A percentile compares a stretch with the other conserved stretches of the same genome.
Evolutionary conservation across 202 grass and related monocot genomes (phyloP).

Genomic region (Elaeis oleifera): DNA sequence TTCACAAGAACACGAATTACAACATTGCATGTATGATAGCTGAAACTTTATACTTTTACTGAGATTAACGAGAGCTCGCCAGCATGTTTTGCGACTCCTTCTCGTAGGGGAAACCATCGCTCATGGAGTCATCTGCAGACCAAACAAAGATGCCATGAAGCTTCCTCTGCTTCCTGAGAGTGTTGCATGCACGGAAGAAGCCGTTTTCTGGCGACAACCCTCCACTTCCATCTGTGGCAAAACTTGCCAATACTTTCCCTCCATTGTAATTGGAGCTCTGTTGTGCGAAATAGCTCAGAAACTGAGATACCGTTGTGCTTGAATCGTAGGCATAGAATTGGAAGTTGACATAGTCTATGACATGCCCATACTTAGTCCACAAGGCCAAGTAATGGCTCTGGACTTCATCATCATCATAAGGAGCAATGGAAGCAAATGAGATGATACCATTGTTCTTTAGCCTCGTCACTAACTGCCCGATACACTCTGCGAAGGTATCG

Average conservation of each 20-base stretch:
- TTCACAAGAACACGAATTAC: too few relatives aligned
- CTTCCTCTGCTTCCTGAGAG: neutral
- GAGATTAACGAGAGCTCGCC: too few relatives aligned
- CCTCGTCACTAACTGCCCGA: slow-evolving; percentile 1
- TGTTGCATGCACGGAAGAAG: neutral
- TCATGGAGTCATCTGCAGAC: neutral
- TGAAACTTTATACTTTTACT: too few relatives aligned
- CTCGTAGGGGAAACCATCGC: neutral
- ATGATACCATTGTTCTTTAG: slow-evolving; percentile 1
- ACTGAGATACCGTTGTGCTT: slow-evolving; percentile 1
- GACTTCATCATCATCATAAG: too few relatives aligned
- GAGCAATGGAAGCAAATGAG: slow-evolving; percentile 6
- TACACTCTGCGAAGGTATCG: slow-evolving; percentile 13
- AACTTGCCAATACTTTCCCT: neutral
- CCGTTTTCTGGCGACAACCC: neutral
- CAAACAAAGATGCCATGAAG: neutral
- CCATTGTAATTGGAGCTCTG: neutral
- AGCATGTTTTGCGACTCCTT: neutral
- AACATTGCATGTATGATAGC: too few relatives aligned
- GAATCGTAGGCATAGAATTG: neutral
- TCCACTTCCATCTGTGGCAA: neutral
- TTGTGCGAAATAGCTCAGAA: neutral
- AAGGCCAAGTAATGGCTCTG: neutral
- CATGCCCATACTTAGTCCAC: neutral
- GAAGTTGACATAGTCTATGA: slow-evolving; percentile 1